Evolutionary conservation across 2,329 filamentous ascomycete genomes (phyloP).

Genomic region (Aureobasidium sp.): DNA sequence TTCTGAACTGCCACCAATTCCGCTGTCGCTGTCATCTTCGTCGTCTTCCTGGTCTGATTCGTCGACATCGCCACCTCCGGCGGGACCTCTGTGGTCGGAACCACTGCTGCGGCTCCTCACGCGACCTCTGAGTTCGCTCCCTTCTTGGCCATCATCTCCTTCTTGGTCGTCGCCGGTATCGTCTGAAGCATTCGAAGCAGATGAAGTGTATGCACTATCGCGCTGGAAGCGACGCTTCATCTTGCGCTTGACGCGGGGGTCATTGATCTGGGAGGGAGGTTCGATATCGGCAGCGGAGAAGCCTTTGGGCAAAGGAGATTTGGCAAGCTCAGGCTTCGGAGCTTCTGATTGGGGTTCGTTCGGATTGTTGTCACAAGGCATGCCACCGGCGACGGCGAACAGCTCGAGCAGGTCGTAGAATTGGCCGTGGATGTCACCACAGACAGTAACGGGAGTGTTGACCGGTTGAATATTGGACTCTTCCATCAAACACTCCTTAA

Average conservation of each 20-base stretch:
- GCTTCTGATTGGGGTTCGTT: slow-evolving; percentile 12
- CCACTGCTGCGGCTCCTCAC: slow-evolving; percentile 30
- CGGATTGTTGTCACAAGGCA: slow-evolving; percentile 64
- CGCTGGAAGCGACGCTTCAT: slow-evolving; percentile 54
- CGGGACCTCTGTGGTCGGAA: slow-evolving; percentile 19
- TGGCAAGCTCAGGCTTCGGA: slow-evolving; percentile 4
- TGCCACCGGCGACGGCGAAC: slow-evolving; percentile 91
- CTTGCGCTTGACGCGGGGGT: slow-evolving; percentile 81
- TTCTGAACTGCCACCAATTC: slow-evolving; percentile 31
- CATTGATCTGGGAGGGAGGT: slow-evolving; percentile 79
- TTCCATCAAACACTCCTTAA: slow-evolving; percentile 99
- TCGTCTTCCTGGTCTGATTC: slow-evolving; percentile 40
- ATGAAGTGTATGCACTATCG: slow-evolving; percentile 48
- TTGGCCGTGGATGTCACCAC: slow-evolving; percentile 96
- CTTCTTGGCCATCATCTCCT: slow-evolving; percentile 27
- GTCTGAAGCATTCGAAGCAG: slow-evolving; percentile 39
- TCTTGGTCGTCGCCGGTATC: slow-evolving; percentile 38
- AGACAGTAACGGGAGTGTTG: slow-evolving; percentile 89
- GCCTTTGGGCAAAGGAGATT: slow-evolving; percentile 44
- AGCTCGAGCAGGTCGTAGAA: slow-evolving; percentile 97
- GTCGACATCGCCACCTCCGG: slow-evolving; percentile 20
- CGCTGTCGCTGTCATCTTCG: slow-evolving; percentile 42
- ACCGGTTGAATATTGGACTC: slow-evolving; percentile 99
- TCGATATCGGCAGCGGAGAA: slow-evolving; percentile 91
- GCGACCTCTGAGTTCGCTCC: slow-evolving; percentile 33